Percentiles rank a stretch among this genome's conserved stretches.
Evolutionary conservation across 1,284 basidiomycete genomes (phyloP).

Genomic region (Apiotrichum akiyoshidainum): DNA sequence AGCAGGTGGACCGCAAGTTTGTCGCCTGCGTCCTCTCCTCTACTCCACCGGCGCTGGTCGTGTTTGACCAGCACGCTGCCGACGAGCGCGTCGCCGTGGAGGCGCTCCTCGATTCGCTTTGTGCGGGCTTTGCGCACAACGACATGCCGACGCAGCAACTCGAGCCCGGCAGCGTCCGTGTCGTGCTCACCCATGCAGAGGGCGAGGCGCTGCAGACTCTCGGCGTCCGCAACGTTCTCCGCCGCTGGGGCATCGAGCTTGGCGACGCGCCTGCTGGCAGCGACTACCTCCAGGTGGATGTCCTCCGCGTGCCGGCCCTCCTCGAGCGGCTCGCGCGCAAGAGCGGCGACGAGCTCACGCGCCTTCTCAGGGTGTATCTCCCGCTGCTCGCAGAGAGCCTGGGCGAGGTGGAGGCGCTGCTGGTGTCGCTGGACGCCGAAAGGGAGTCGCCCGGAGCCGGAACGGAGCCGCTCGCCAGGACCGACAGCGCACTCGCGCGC

Average conservation of each 20-base stretch:
- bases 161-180: conserved; percentile 49
- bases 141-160: conserved; percentile 44
- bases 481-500: conserved; percentile 50
- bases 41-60: conserved; percentile 53
- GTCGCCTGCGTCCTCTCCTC: conserved; percentile 63
- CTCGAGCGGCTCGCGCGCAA: conserved; percentile 36
- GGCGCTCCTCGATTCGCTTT: conserved; percentile 65
- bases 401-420: conserved; percentile 35
- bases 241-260: conserved; percentile 70
- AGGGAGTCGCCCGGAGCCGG: no score
- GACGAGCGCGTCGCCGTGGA: conserved; percentile 89
- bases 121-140: conserved; percentile 59
- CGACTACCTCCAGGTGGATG: conserved; percentile 47
- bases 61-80: conserved; percentile 94
- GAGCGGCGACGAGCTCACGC: conserved; percentile 33
- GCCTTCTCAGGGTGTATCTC: conserved; percentile 38
- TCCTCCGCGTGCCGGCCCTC: conserved; percentile 43
- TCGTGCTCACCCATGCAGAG: conserved; percentile 66
- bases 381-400: conserved; percentile 25
- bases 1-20: conserved; percentile 86
- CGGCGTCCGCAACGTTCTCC: conserved; percentile 53
- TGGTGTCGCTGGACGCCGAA: conserved; percentile 16
- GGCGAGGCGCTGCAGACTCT: conserved; percentile 52
- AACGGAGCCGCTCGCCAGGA: not conserved
- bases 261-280: conserved; percentile 21